Evolutionary conservation across 371 early-diverging fungal genomes (phyloP).

Genomic region (Mortierella sp.): DNA sequence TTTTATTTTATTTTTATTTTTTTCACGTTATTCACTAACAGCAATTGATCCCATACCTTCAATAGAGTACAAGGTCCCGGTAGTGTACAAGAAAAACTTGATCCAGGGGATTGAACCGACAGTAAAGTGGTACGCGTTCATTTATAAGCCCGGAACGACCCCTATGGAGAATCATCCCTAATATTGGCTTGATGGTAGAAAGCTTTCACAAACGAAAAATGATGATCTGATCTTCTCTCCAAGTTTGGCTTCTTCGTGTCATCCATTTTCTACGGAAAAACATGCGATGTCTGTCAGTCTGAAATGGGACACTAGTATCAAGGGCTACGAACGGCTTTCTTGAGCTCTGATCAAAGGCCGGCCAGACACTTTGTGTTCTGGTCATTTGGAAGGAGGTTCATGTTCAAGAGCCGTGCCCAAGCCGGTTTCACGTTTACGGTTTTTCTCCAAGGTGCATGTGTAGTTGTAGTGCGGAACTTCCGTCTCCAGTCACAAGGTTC

Average conservation of each 20-base stretch:
- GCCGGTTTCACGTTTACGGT: no score
- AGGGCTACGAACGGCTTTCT: slow-evolving; percentile 10
- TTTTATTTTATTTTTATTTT: slow-evolving; percentile 19
- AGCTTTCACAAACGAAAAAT: slow-evolving; percentile 4
- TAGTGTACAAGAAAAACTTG: slow-evolving; percentile 20
- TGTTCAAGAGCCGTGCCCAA: no score
- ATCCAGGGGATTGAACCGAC: slow-evolving; percentile 25
- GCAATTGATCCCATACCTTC: slow-evolving; percentile 7
- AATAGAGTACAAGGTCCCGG: slow-evolving; percentile 26
- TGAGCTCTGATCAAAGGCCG: background rate
- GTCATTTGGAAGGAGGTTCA: no score
- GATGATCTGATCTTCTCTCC: slow-evolving; percentile 13
- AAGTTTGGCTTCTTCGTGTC: slow-evolving; percentile 21
- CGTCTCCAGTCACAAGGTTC: slow-evolving; percentile 18
- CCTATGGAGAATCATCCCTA: slow-evolving; percentile 27
- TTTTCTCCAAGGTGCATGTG: background rate
- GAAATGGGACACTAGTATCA: slow-evolving; percentile 20
- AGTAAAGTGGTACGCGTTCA: slow-evolving; percentile 26
- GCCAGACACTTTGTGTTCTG: no score
- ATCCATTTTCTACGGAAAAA: slow-evolving; percentile 9
- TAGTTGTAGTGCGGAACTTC: slow-evolving; percentile 2
- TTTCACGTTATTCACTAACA: background rate
- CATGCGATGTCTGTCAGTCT: slow-evolving; percentile 10
- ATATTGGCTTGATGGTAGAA: slow-evolving; percentile 20
- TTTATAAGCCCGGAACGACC: slow-evolving; percentile 25